A percentile compares a stretch with the other conserved stretches of the same genome.
Conservation (phyloP, 169 alveolate species). For the Eimeria sp. region DNA sequence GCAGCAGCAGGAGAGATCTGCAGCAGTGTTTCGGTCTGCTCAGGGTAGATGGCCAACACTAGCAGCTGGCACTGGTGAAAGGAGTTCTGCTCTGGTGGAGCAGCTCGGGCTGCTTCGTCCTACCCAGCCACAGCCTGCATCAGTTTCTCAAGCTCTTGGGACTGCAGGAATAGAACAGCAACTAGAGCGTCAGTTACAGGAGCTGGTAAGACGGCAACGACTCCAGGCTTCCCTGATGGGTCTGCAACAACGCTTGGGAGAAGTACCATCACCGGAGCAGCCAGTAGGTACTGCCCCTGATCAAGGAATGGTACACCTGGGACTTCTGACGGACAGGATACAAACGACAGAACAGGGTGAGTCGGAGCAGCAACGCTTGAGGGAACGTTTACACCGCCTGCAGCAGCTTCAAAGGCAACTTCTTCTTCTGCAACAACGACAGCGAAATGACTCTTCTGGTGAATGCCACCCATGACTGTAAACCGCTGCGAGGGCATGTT, state of each 20-base stretch:
- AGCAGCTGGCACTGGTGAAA: neutral
- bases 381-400: constrained; percentile 24
- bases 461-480: constrained; percentile 31
- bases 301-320: constrained; percentile 7
- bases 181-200: constrained; percentile 72
- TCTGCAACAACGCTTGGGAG: constrained; percentile 12
- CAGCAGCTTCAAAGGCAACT: constrained; percentile 68
- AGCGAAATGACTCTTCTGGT: constrained; percentile 37
- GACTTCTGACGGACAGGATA: neutral
- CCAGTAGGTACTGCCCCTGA: neutral
- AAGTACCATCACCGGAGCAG: neutral
- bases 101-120: constrained; percentile 42
- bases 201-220: constrained; percentile 61
- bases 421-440: constrained; percentile 41
- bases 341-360: constrained; percentile 13
- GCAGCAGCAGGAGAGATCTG: constrained; percentile 48
- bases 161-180: constrained; percentile 44
- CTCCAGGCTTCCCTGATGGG: constrained; percentile 33
- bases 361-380: constrained; percentile 64
- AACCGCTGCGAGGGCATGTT: neutral
- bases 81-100: constrained; percentile 5
- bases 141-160: neutral
- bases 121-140: constrained; percentile 20
- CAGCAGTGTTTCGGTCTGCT: constrained; percentile 10
- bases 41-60: constrained; percentile 18